Conservation (phyloP, 768 basidiomycete species). For the Leccinum obscurum region DNA sequence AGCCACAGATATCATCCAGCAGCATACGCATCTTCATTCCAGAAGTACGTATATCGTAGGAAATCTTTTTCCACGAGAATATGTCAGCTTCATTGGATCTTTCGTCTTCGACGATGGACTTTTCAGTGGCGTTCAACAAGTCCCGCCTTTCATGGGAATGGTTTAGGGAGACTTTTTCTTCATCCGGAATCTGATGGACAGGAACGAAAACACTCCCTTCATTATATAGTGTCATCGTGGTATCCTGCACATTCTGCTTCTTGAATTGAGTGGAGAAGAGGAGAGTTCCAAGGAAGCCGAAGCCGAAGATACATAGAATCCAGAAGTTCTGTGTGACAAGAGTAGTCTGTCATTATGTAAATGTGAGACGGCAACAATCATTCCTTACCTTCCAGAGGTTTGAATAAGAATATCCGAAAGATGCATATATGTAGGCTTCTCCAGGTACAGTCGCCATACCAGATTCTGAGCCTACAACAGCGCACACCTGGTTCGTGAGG, state of each 20-base stretch:
- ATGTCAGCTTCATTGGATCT: slow-evolving; percentile 39
- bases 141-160: background rate
- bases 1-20: slow-evolving; percentile 48
- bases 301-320: slow-evolving; percentile 45
- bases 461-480: slow-evolving; percentile 39
- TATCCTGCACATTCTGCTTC: slow-evolving; percentile 29
- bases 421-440: slow-evolving; percentile 38
- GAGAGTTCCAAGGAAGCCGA: slow-evolving; percentile 38
- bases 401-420: slow-evolving; percentile 27
- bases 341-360: background rate
- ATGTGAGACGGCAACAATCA: slow-evolving; percentile 1
- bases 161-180: slow-evolving; percentile 11
- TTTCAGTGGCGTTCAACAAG: background rate
- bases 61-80: slow-evolving; percentile 77
- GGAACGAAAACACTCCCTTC: background rate
- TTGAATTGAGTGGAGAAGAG: slow-evolving; percentile 40
- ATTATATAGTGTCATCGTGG: slow-evolving; percentile 30
- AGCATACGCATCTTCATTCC: slow-evolving; percentile 40
- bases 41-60: slow-evolving; percentile 57
- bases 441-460: slow-evolving; percentile 44
- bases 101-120: slow-evolving; percentile 16
- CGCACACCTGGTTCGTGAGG: slow-evolving; percentile 44
- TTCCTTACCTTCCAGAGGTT: slow-evolving; percentile 40
- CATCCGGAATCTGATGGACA: slow-evolving; percentile 10
- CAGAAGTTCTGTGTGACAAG: slow-evolving; percentile 38